These are phyloP conservation scores for Akanthomyces uredinophilus DNA, from an alignment of 2,329 filamentous ascomycete species.

Conservation along the genomic window DNA sequence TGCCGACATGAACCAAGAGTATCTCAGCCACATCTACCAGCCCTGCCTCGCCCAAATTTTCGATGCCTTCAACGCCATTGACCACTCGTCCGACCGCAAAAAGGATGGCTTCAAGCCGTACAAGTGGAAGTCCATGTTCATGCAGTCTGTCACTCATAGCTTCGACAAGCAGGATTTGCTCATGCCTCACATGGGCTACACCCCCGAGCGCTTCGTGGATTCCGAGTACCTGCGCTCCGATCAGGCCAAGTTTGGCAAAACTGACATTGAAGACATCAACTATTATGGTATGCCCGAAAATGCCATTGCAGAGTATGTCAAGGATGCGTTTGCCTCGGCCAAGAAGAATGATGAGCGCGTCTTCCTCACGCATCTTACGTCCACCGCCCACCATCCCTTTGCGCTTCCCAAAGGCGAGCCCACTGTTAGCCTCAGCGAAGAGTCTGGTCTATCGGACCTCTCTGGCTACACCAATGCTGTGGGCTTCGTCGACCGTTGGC, in stretches of 20 bases:
- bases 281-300: constrained; percentile 31
- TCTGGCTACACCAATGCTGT: constrained; percentile 30
- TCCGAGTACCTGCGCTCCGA: constrained; percentile 27
- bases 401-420: constrained; percentile 25
- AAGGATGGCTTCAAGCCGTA: constrained; percentile 21
- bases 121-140: constrained; percentile 29
- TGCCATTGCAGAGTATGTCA: constrained; percentile 28
- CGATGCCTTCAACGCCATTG: constrained; percentile 27
- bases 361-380: constrained; percentile 32
- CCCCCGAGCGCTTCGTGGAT: constrained; percentile 21
- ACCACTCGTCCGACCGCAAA: constrained; percentile 10
- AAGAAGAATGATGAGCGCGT: constrained; percentile 27
- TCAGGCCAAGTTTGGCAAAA: constrained; percentile 26
- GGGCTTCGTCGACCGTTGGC: constrained; percentile 30
- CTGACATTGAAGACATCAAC: constrained; percentile 28
- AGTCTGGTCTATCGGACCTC: constrained; percentile 26
- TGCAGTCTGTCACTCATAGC: constrained; percentile 29
- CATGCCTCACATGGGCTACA: constrained; percentile 28
- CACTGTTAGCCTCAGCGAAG: constrained; percentile 24
- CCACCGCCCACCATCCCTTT: constrained; percentile 32
- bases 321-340: constrained; percentile 28
- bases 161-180: constrained; percentile 31
- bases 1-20: constrained; percentile 38
- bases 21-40: constrained; percentile 37
- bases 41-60: constrained; percentile 39